Evolutionary conservation across 495 filamentous ascomycete species (phyloP).

Genomic region (Podospora australis): DNA sequence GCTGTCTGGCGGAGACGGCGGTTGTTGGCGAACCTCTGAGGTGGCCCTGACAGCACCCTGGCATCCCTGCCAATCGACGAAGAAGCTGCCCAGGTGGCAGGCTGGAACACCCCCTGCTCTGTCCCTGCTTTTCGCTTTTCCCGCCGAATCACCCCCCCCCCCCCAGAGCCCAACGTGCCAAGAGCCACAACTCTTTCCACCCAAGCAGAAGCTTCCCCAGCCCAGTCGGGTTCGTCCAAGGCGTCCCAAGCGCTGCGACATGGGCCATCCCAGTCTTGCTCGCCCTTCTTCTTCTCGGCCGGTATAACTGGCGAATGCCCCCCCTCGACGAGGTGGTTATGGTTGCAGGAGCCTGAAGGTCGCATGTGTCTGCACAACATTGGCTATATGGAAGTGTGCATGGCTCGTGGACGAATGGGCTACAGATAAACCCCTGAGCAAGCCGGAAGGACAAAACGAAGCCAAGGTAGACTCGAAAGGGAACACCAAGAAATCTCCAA

Average conservation of each 20-base stretch:
- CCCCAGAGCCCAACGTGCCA: constrained; percentile 17
- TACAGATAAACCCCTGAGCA: too few relatives aligned
- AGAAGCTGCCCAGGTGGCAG: neutral
- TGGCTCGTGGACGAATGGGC: constrained; percentile 22
- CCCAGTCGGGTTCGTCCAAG: too few relatives aligned
- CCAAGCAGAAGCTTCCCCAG: constrained; percentile 9
- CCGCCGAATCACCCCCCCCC: neutral
- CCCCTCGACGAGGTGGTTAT: constrained; percentile 5
- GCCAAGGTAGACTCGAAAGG: neutral
- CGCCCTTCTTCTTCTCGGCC: constrained; percentile 2
- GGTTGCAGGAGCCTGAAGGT: constrained; percentile 22
- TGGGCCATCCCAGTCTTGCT: constrained; percentile 6
- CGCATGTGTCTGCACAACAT: constrained; percentile 44
- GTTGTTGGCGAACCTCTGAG: neutral
- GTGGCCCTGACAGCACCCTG: constrained; percentile 1
- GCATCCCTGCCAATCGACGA: constrained; percentile 2
- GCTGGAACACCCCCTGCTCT: neutral
- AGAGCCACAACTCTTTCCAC: constrained; percentile 13
- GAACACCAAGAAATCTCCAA: too few relatives aligned
- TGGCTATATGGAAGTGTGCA: constrained; percentile 36
- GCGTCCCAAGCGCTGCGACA: neutral
- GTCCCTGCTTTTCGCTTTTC: too few relatives aligned
- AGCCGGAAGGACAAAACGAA: too few relatives aligned
- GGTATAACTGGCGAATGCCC: constrained; percentile 12
- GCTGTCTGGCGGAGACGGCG: neutral